Evolutionary conservation across 768 basidiomycete genomes (phyloP), one percentile per base, ranked within the genome.

Genomic region (Hemileccinum impolitum): DNA sequence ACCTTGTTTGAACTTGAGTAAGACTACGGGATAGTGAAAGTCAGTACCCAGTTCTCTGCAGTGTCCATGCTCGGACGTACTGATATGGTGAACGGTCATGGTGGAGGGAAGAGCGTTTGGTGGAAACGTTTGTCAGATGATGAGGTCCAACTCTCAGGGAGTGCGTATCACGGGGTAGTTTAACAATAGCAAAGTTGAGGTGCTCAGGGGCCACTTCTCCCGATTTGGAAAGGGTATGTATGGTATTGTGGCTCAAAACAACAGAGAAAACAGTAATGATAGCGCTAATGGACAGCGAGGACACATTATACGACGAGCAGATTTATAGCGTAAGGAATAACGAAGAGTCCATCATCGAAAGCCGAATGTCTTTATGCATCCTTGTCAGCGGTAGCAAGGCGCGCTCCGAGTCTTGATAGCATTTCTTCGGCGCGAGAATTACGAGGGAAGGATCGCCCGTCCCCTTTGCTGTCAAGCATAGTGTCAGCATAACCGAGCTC

Each of bases 401-500:
- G 81, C 26, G 60, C 66, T 12, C 86, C 89, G 19, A 92, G 72
- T 43, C 76, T 75, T n/a, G 75, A 75, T 26, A 92, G 70, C 71
- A 84, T 73, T 41, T 78, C 78, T 39, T 89, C 83, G 18, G 87
- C 75, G 39, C 73, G 75, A 1, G 84, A 80, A 64, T 88, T 89
- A 38, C 79, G 79, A 15, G 83, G 82, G 59, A 85, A 91, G 15
- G 67, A 71, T 61, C 70, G 74, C 4, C 90, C 90, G 61, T 89
- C 81, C 8, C 89, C 88, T 25, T 66, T 69, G 21, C 84, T 85
- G 50, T 50, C 61, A 44, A 34, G 34, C 28, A 9, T 30, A 23
- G 28, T 17, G 26, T 38, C 18, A 3, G 40, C 18, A 45, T 14
- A 37, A 8, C 19, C 18, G 8, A n/a, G 34, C 12, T 15, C 31